Percentiles rank a stretch among this genome's conserved stretches.
Conservation (phyloP, 148 eudicot species). For the Beta vulgaris region DNA sequence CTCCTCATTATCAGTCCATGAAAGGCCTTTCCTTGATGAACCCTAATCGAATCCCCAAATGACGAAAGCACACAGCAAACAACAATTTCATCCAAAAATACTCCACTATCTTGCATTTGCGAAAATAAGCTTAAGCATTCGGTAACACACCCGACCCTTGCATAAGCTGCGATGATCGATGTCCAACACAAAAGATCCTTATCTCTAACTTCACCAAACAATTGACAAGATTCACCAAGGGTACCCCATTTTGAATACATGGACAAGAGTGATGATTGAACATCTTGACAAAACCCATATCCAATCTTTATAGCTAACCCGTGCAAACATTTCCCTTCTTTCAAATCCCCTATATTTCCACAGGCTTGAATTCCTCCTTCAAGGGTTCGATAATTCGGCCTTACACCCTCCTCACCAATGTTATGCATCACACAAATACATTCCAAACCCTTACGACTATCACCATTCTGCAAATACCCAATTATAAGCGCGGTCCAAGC, state of each 20-base stretch:
- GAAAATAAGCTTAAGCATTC: constrained; percentile 44
- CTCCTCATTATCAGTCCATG: constrained; percentile 59
- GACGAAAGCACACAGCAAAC: constrained; percentile 55
- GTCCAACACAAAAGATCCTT: constrained; percentile 76
- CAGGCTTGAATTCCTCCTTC: constrained; percentile 77
- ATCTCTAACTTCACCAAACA: constrained; percentile 42
- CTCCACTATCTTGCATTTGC: constrained; percentile 46
- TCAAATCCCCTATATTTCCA: constrained; percentile 49
- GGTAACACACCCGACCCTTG: constrained; percentile 34
- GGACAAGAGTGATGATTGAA: constrained; percentile 57
- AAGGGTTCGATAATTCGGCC: constrained; percentile 64
- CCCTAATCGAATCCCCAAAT: constrained; percentile 36
- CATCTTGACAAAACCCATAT: constrained; percentile 22
- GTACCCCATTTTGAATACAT: constrained; percentile 67
- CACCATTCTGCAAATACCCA: constrained; percentile 69
- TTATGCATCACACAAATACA: constrained; percentile 55
- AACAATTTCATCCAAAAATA: constrained; percentile 54
- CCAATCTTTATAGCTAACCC: constrained; percentile 56
- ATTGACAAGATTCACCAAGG: constrained; percentile 37
- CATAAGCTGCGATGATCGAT: constrained; percentile 51
- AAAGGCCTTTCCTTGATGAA: constrained; percentile 56
- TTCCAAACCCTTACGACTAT: constrained; percentile 52
- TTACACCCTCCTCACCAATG: constrained; percentile 36
- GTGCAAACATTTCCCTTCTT: constrained; percentile 61
- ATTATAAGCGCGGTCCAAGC: constrained; percentile 65